These are phyloP conservation scores for Graphiopsis chlorocephala DNA, from an alignment of 2,329 filamentous ascomycete genomes.

Conservation along the genomic window DNA sequence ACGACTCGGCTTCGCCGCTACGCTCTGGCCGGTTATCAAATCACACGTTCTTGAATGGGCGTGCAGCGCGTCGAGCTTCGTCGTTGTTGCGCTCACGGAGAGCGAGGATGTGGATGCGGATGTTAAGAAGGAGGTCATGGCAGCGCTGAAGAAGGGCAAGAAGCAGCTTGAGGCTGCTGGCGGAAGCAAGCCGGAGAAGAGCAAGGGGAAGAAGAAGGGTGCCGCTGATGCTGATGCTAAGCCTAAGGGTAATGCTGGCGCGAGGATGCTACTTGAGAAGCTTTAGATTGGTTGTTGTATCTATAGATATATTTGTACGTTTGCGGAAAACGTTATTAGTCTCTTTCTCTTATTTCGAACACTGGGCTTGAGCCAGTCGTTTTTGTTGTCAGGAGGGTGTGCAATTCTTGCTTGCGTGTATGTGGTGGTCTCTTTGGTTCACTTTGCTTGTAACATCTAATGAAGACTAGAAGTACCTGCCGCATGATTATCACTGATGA, in stretches of 20 bases:
- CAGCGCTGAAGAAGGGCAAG: slow-evolving; percentile 69
- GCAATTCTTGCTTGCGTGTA: too few relatives aligned
- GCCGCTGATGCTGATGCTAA: slow-evolving; percentile 25
- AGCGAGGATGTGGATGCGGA: slow-evolving; percentile 61
- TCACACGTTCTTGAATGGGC: slow-evolving; percentile 78
- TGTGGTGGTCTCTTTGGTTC: too few relatives aligned
- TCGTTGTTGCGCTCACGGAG: slow-evolving; percentile 78
- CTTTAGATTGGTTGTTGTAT: slow-evolving; percentile 15
- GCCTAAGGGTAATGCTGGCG: slow-evolving; percentile 45
- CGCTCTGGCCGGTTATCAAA: slow-evolving; percentile 79
- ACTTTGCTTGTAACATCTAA: too few relatives aligned
- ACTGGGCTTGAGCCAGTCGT: too few relatives aligned
- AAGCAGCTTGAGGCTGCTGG: slow-evolving; percentile 68
- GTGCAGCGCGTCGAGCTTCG: slow-evolving; percentile 79
- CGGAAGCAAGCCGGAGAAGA: slow-evolving; percentile 38
- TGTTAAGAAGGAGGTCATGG: slow-evolving; percentile 63
- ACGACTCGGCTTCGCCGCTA: slow-evolving; percentile 73
- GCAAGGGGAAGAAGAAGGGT: slow-evolving; percentile 39
- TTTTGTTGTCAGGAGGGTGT: too few relatives aligned
- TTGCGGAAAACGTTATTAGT: not conserved
- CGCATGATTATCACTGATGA: too few relatives aligned
- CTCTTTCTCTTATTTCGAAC: not conserved
- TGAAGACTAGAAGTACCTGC: too few relatives aligned
- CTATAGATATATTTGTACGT: slow-evolving; percentile 3
- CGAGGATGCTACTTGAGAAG: slow-evolving; percentile 46